Evolutionary conservation across 257 asterid species (phyloP).

Genomic region (Nicotiana tabacum): DNA sequence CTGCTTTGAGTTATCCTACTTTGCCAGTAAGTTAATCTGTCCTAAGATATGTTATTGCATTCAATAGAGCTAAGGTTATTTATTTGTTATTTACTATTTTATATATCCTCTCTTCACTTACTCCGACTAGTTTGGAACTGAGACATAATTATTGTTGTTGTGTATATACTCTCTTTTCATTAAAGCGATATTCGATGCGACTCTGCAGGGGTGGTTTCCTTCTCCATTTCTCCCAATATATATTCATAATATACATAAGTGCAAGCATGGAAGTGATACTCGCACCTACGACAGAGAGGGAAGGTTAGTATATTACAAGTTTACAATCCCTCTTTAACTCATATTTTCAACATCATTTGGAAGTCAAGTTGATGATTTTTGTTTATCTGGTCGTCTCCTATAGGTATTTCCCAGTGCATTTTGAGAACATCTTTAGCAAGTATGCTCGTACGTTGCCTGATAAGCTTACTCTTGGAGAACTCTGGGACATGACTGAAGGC

Average conservation of each 20-base stretch:
- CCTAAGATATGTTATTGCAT: too few species aligned
- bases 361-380: neutral
- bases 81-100: too few species aligned
- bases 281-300: conserved; percentile 74
- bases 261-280: conserved; percentile 84
- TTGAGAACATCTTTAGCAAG: conserved; percentile 84
- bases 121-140: neutral
- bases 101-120: neutral
- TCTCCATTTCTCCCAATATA: conserved; percentile 70
- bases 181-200: neutral
- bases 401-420: conserved; percentile 60
- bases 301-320: conserved; percentile 30
- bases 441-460: conserved; percentile 51
- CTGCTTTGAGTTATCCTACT: conserved; percentile 61
- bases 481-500: conserved; percentile 74
- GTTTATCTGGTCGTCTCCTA: neutral
- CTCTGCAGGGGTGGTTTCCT: conserved; percentile 70
- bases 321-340: neutral
- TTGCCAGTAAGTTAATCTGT: conserved; percentile 54
- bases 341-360: too few species aligned
- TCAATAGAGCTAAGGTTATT: neutral
- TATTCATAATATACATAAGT: conserved; percentile 58
- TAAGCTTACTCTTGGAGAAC: conserved; percentile 60
- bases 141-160: neutral
- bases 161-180: neutral